Conservation (phyloP, 257 asterid genomes). For the Buddleja alternifolia region DNA sequence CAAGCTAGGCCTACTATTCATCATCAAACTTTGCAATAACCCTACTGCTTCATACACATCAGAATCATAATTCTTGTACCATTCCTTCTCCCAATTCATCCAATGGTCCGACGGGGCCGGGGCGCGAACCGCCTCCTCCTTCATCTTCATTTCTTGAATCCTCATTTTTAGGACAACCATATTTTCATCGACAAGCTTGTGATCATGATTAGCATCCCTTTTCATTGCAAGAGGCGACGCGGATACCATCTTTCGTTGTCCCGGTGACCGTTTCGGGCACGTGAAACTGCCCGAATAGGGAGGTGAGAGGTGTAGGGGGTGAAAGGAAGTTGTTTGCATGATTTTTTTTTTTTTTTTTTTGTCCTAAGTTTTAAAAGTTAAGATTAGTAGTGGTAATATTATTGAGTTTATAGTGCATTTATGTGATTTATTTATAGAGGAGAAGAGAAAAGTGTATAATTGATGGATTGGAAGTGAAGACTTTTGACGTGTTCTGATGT, state of each 20-base stretch:
- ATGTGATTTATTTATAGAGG: too few relatives aligned
- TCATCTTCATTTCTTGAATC: conserved; percentile 32
- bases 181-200: conserved; percentile 33
- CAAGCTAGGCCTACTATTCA: conserved; percentile 48
- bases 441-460: too few relatives aligned
- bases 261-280: not conserved
- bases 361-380: not conserved
- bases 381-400: too few relatives aligned
- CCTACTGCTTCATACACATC: conserved; percentile 47
- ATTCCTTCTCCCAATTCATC: conserved; percentile 36
- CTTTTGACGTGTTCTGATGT: conserved; percentile 21
- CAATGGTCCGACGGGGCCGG: not conserved
- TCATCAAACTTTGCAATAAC: conserved; percentile 40
- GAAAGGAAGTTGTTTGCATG: conserved; percentile 30
- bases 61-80: conserved; percentile 26
- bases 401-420: conserved; percentile 8
- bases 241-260: not conserved
- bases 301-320: conserved; percentile 5
- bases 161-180: conserved; percentile 42
- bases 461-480: not conserved
- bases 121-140: conserved; percentile 8
- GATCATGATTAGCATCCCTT: conserved; percentile 22
- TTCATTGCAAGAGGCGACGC: conserved; percentile 16
- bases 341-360: not conserved
- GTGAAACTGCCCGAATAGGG: not conserved